A percentile compares a stretch with the other conserved stretches of the same genome.
phyloP scores from a whole-genome alignment of 495 filamentous ascomycete species.

The Aspergillus taichungensis region DNA sequence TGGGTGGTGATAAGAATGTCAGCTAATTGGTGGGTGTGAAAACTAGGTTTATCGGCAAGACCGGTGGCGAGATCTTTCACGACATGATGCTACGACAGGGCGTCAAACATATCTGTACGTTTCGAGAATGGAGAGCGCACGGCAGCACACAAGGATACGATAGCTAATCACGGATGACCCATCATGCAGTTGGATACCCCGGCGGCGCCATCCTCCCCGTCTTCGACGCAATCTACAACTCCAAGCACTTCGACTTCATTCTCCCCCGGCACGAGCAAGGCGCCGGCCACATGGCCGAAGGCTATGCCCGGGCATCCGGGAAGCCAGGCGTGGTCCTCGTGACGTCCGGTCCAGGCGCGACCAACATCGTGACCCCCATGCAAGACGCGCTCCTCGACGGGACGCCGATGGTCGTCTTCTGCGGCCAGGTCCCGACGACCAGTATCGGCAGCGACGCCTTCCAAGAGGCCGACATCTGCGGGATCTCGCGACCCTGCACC shows the following conservation, averaged over 20 bases:
- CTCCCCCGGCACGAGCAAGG: constrained; percentile 57
- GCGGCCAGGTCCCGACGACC: constrained; percentile 49
- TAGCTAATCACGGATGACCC: too few species aligned
- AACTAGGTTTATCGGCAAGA: constrained; percentile 75
- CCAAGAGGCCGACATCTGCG: constrained; percentile 56
- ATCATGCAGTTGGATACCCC: constrained; percentile 17
- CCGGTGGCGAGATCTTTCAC: constrained; percentile 84
- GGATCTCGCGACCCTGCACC: constrained; percentile 52
- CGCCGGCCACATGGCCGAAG: constrained; percentile 58
- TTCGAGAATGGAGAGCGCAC: too few species aligned
- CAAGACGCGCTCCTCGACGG: constrained; percentile 56
- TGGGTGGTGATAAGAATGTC: too few species aligned
- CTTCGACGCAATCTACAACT: constrained; percentile 59
- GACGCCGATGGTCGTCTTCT: constrained; percentile 56
- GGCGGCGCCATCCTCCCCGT: constrained; percentile 43
- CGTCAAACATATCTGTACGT: constrained; percentile 68
- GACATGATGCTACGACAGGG: constrained; percentile 84
- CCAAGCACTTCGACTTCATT: constrained; percentile 53
- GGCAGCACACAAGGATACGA: too few species aligned
- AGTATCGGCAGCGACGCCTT: constrained; percentile 55
- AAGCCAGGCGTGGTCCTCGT: constrained; percentile 57
- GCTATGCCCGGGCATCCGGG: constrained; percentile 53
- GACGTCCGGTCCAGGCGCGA: constrained; percentile 57
- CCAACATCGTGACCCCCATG: constrained; percentile 55
- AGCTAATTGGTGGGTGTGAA: too few species aligned